Evolutionary conservation across 176 grass and related monocot genomes (phyloP), one percentile per base, ranked within the genome.

Genomic region (Oryza meridionalis): DNA sequence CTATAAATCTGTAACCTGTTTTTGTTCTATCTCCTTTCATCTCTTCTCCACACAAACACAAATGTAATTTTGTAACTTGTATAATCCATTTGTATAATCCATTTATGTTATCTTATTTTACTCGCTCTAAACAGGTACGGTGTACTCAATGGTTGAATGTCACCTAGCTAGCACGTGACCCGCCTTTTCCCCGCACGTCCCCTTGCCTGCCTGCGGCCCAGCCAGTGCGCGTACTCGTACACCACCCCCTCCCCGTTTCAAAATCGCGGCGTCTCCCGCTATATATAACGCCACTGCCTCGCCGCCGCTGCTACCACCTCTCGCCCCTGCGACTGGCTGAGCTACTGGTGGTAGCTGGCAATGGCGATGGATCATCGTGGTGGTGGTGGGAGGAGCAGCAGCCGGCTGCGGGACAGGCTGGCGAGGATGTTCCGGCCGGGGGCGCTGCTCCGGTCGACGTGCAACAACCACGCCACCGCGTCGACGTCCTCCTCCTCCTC

Each of bases 361-460:
- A 49, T 15, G 12, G 53, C 11, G 15, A 32, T 31, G 26, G 65
- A 67, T 69, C 58, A 62, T 79, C 84, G 73, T 4, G 69, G 77
- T 1, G 77, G 73, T 2, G 69, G 77, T 40, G 85, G 77, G 2
- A 86, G 90, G 78, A 82, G 88, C 33, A 88, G 75, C 65, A 82
- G 93, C 78, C 87, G 84, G 63, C 85, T 99, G 62, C 84, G 89
- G 50, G 89, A 96, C 24, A 77, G 91, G 11, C 91, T 99, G 12
- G 91, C 78, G 24, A 70, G 93, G 77, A 92, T 99, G 84, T 96
- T 99, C 82, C 69, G 92, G n/a, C 82, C 92, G 11, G 43, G 62
- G 17, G 55, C 86, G 49, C 76, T 94, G 62, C 92, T 91, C 77
- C 91, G 91, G 50, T 95, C 88, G 27, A 87, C 93, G 47, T 99